Conservation (phyloP, 352 stramenopile genomes). For the Chrysophaeum taylorii region DNA sequence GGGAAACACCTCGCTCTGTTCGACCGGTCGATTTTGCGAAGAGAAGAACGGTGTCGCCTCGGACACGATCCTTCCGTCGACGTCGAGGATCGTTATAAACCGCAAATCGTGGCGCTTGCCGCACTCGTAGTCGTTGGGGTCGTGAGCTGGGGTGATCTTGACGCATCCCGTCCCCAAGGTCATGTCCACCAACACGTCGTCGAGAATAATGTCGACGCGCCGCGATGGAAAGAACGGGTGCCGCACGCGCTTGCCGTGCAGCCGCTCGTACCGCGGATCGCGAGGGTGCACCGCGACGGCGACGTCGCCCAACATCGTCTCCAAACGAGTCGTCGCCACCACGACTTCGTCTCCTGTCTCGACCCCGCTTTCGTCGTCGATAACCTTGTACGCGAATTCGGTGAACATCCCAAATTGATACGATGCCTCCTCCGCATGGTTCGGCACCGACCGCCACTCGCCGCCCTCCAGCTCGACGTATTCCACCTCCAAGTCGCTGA, state of each 20-base stretch:
- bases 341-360: slow-evolving; percentile 63
- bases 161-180: slow-evolving; percentile 89
- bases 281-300: slow-evolving; percentile 96
- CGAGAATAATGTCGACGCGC: slow-evolving; percentile 86
- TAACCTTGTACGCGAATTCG: slow-evolving; percentile 91
- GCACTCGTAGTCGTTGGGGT: slow-evolving; percentile 98
- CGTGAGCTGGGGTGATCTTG: slow-evolving; percentile 96
- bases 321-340: slow-evolving; percentile 87
- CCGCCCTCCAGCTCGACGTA: slow-evolving; percentile 87
- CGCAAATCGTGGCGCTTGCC: slow-evolving; percentile 86
- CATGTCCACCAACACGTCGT: slow-evolving; percentile 90
- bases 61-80: slow-evolving; percentile 78
- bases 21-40: background rate
- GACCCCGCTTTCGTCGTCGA: slow-evolving; percentile 39
- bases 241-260: slow-evolving; percentile 86
- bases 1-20: slow-evolving; percentile 71
- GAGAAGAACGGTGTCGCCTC: background rate
- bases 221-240: slow-evolving; percentile 89
- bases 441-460: slow-evolving; percentile 86
- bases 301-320: slow-evolving; percentile 95
- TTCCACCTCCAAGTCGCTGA: slow-evolving; percentile 91
- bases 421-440: slow-evolving; percentile 82
- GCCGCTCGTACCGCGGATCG: slow-evolving; percentile 85
- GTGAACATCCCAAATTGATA: slow-evolving; percentile 98
- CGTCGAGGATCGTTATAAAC: slow-evolving; percentile 92